Evolutionary conservation across 2,329 filamentous ascomycete genomes (phyloP), one percentile per base, ranked within the genome.

Genomic region (Fusarium liriodendri): DNA sequence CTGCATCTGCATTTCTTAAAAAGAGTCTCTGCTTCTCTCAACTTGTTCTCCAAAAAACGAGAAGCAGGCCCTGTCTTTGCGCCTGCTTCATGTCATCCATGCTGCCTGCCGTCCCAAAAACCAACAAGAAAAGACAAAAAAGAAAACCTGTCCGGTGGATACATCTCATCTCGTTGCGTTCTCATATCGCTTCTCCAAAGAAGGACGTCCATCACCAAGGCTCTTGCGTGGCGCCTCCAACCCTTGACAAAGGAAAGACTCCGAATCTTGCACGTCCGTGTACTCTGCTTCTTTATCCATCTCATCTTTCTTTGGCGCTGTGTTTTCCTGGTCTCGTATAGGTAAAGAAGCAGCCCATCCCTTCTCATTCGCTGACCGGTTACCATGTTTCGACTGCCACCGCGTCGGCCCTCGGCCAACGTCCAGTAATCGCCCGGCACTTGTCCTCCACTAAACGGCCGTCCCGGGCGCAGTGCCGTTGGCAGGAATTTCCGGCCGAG

Each of bases 381-480:
- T 65, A 20, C 33, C 32, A 54, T 69, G 62, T 62, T 57, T 65
- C 45, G 58, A 69, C 65, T 74, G 71, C 71, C 71, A 62, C 50
- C 71, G 67, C 45, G 61, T 66, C 38, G 69, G 61, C 35, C 47
- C 67, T 75, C 69, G 73, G 57, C 65, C 62, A 37, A 55, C 70
- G 32, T 78, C 74, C 42, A 68, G 62, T 42, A 69, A 59, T 71
- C 77, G 71, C 69, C 76, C 67, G 68, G 70, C 67, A 67, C 67
- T 73, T 61, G 66, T 65, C 71, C 64, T 76, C 78, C 77, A 76
- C 80, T 84, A 85, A 67, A 83, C 82, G 64, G 83, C 84, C 59
- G 83, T 84, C 68, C 84, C 84, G 63, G 83, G 83, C 50, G 78
- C 82, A 60, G 82, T 80, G 78, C 81, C 75, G 76, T 80, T 71